Base-by-base conservation (phyloP, 1,284 basidiomycete species). In the Peniophora sp. region DNA sequence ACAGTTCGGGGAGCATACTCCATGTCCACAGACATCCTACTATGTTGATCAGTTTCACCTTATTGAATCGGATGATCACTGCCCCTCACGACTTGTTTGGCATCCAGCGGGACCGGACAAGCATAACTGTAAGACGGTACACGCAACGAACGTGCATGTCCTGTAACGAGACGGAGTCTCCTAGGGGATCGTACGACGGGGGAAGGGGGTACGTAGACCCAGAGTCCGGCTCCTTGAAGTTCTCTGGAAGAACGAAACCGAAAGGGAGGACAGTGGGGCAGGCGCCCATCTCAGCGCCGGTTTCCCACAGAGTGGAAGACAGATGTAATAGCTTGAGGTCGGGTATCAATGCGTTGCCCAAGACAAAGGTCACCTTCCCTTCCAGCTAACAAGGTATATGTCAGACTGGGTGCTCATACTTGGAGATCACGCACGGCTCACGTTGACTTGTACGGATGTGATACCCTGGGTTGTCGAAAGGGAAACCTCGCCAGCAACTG, bases 1-100 rank as follows among this genome's bases (percentile, higher is more conserved):
- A 78, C 74, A 19, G 72, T 70, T 20, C 79, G 71, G 8, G 82
- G 83, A 45, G 61, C 59, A 54, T 84, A 84, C 6, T 32, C 56
- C 5, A 32, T 32, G 12, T 32, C 27, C 27, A 32, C 27, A 32
- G 5, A 6, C 27, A 32, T 32, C 12, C 27, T 32, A 12, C n/a
- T n/a, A n/a, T n/a, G n/a, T n/a, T 5, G 27, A 32, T 32, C 27
- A 5, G 5, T 32, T 5, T 32, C 27, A 32, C 12, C 12, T 5
- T 32, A 6, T 12, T 32, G 27, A 32, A 32, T n/a, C n/a, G n/a
- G n/a, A 12, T 32, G 12, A 6, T 32, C 27, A 32, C 27, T 6
- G 27, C 16, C 20, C 6, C 20, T n/a, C n/a, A 22, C n/a, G 39
- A 41, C n/a, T 22, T 41, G 9, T 22, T 17, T 16, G 20, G 20